Evolutionary conservation across 2,329 filamentous ascomycete genomes (phyloP).

Genomic region (Daldinia sp.): DNA sequence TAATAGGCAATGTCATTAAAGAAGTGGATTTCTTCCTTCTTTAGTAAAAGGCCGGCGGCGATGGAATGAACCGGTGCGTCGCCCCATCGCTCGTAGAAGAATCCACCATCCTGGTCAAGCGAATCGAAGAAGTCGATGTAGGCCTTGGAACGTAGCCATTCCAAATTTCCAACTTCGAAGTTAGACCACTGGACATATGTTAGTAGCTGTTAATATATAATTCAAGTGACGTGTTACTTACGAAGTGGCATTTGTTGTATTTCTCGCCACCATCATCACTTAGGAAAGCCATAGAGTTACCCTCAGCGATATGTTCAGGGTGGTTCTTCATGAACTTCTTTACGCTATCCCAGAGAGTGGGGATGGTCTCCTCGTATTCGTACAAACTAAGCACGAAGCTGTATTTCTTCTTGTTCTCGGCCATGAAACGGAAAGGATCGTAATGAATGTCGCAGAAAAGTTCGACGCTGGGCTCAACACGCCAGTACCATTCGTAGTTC

Average conservation of each 20-base stretch:
- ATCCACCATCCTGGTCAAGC: conserved; percentile 91
- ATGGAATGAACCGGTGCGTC: conserved; percentile 99
- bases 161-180: conserved; percentile 94
- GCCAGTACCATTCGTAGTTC: conserved; percentile 99
- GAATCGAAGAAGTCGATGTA: conserved; percentile 93
- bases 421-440: conserved; percentile 97
- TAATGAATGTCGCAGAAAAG: conserved; percentile 96
- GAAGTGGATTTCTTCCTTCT: conserved; percentile 96
- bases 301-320: conserved; percentile 86
- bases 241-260: conserved; percentile 98
- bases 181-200: conserved; percentile 84
- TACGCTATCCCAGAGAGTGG: conserved; percentile 92
- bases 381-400: conserved; percentile 95
- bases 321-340: conserved; percentile 94
- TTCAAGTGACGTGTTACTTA: conserved; percentile 62
- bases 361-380: conserved; percentile 96
- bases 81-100: conserved; percentile 99
- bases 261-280: conserved; percentile 91
- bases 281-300: conserved; percentile 90
- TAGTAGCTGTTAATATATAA: conserved; percentile 40
- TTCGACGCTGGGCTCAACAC: conserved; percentile 96
- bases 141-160: conserved; percentile 90
- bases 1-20: conserved; percentile 99
- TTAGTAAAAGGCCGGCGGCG: conserved; percentile 85
- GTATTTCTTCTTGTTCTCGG: conserved; percentile 97